Evolutionary conservation across 2,329 filamentous ascomycete species (phyloP), one percentile per base, ranked within the genome.

Genomic region (Colletotrichum eleusines): DNA sequence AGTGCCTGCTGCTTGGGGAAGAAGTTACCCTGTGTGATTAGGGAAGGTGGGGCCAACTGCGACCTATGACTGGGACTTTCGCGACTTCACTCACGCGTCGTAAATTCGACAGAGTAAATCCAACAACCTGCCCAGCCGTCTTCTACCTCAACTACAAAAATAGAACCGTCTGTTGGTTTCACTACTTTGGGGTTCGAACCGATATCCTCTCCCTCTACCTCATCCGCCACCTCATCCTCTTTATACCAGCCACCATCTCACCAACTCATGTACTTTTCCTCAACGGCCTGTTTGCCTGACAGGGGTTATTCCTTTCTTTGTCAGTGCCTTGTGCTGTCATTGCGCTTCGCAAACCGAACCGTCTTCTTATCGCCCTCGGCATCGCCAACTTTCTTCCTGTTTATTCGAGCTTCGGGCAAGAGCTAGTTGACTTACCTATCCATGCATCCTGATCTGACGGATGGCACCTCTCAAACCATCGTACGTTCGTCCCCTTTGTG

Each of bases 71-170:
- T 62, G 31, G 20, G 31, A 42, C 35, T 54, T 33, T 35, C 50
- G 60, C 60, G 35, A 63, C 60, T 44, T 53, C 26, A 53, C 60
- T 44, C 23, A 33, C 60, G 60, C 60, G 60, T 54, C 48, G 60
- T 44, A 48, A 63, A 54, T 54, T 42, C 26, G 20, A 23, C 26
- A 54, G 26, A 28, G 44, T 9, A 14, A 50, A 38, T 26, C 23
- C 44, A n/a, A 18, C 44, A n/a, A 48, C 44, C 44, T 50, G 26
- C 44, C 11, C 33, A 5, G 20, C 7, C 26, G 16, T 63, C 9
- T n/a, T 20, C 6, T 62, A 28, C 26, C n/a, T 62, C 44, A 20
- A 18, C 33, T 35, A 35, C 44, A 50, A 48, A 31, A 40, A 18
- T n/a, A 26, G 2, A 16, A 18, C n/a, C 3, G 14, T 18, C 33